A percentile compares a stretch with the other conserved stretches of the same genome.
phyloP scores from a whole-genome alignment of 139 green algal species.

The Coelastrella sp. region DNA sequence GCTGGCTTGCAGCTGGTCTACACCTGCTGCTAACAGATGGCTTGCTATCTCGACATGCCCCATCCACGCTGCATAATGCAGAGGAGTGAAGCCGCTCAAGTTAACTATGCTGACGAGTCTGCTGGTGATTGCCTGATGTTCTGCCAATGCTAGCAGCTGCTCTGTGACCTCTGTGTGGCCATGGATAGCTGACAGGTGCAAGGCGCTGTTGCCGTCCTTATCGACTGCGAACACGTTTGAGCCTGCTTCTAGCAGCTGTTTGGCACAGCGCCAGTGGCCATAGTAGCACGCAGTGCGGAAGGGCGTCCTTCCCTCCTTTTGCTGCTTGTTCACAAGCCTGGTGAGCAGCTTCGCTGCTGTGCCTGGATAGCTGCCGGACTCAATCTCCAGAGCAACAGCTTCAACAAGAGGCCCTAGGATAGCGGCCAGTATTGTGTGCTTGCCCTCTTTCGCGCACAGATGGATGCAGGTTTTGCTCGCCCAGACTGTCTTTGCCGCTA shows the following conservation, averaged over 20 bases:
- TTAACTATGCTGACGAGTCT: conserved; percentile 14
- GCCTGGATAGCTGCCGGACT: background rate
- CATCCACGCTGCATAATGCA: conserved; percentile 4
- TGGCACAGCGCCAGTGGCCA: background rate
- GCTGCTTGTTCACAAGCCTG: background rate
- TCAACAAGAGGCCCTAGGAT: conserved; percentile 3
- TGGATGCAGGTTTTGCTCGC: conserved; percentile 2
- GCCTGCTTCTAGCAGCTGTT: conserved; percentile 2
- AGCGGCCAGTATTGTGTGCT: background rate
- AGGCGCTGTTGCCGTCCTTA: conserved; percentile 5
- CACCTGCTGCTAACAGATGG: conserved; percentile 7
- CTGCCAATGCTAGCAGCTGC: conserved; percentile 13
- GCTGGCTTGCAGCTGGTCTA: background rate
- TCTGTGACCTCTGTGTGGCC: background rate
- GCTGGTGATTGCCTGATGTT: conserved; percentile 9
- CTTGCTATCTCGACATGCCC: background rate
- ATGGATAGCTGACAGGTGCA: background rate
- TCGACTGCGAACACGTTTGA: conserved; percentile 17
- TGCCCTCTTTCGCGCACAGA: background rate
- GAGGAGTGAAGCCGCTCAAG: conserved; percentile 13
- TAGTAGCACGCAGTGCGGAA: conserved; percentile 5
- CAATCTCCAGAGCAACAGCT: background rate
- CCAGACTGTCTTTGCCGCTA: background rate
- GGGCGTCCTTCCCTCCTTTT: background rate
- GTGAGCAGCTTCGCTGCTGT: background rate